Evolutionary conservation across 192 early-diverging fungal genomes (phyloP).

Genomic region (Tieghemiomyces parasiticus): DNA sequence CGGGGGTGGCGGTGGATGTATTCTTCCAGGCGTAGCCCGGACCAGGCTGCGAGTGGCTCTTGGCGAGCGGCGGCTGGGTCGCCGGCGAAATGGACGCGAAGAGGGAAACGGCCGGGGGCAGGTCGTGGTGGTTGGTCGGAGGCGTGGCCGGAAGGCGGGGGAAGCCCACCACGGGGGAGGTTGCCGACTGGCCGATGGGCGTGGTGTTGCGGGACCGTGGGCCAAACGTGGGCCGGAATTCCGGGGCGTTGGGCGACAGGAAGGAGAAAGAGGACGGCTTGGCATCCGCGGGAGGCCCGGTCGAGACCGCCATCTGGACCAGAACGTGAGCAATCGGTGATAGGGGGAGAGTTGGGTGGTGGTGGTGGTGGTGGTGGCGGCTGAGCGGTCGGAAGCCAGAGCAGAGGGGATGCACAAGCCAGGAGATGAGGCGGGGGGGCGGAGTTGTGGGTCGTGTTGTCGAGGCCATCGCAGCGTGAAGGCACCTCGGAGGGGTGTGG

Average conservation of each 20-base stretch:
- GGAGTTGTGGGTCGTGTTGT: too few relatives aligned
- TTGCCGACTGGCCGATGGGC: background rate
- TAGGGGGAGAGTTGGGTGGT: too few relatives aligned
- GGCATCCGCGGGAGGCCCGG: too few relatives aligned
- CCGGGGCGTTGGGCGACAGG: background rate
- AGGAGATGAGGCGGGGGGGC: too few relatives aligned
- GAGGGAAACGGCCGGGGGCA: background rate
- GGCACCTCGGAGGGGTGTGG: too few relatives aligned
- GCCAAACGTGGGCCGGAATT: background rate
- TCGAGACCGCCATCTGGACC: too few relatives aligned
- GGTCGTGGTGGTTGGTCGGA: background rate
- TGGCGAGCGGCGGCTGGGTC: background rate
- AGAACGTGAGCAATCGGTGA: too few relatives aligned
- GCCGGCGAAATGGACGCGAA: background rate
- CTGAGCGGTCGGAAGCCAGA: too few relatives aligned
- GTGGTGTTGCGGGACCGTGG: background rate
- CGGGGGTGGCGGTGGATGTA: background rate
- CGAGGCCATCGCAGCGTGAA: too few relatives aligned
- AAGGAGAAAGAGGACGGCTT: background rate
- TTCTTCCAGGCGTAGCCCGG: background rate
- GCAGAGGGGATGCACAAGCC: too few relatives aligned
- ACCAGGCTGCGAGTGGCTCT: background rate
- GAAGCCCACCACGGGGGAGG: background rate
- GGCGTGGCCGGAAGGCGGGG: background rate
- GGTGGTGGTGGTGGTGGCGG: too few relatives aligned